Base-by-base conservation (phyloP, 805 yeast species). In the Candida sithepensis region DNA sequence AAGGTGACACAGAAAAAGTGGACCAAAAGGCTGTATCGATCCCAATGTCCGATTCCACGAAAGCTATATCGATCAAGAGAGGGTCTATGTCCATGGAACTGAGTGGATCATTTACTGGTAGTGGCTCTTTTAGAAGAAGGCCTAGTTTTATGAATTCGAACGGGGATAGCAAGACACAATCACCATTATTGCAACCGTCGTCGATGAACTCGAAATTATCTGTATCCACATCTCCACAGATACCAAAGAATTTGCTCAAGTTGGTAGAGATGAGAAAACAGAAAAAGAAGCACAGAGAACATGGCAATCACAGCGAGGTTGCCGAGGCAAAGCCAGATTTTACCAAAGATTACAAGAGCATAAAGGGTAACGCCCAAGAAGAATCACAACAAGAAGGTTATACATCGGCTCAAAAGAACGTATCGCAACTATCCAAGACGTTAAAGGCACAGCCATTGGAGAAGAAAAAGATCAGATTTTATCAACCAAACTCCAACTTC, bases 181-280 rank as follows among this genome's bases (percentile, higher is more conserved):
- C 38, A 16, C 19, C 39, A 13, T 37, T 39, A n/a, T 7, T 14
- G 13, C 43, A 33, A 18, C 48, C 30, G 30, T 46, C 43, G 28
- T 43, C 51, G 14, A 19, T 37, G 20, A 75, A 34, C 75, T 72
- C 55, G 73, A 75, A 41, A 21, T 57, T 78, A 5, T 76, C 84
- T 20, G 61, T 81, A 21, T 77, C 84, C 0, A 81, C 80, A 4
- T 82, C 88, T 1, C 89, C 89, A 1, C 86, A 84, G 55, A 82
- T 84, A 2, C 89, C 89, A 0, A 77, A 78, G 30, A 79, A 79
- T 40, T 67, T 83, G 16, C 63, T 83, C 36, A 71, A 76, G 55
- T 63, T 77, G 56, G 87, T 74, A 48, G 88, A 75, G 59, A 71
- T 61, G 62, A 66, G 75, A 26, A 70, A 71, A 58, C 68, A 67